Evolutionary conservation across 306 rosid genomes (phyloP).

Genomic region (Quercus agrifolia): DNA sequence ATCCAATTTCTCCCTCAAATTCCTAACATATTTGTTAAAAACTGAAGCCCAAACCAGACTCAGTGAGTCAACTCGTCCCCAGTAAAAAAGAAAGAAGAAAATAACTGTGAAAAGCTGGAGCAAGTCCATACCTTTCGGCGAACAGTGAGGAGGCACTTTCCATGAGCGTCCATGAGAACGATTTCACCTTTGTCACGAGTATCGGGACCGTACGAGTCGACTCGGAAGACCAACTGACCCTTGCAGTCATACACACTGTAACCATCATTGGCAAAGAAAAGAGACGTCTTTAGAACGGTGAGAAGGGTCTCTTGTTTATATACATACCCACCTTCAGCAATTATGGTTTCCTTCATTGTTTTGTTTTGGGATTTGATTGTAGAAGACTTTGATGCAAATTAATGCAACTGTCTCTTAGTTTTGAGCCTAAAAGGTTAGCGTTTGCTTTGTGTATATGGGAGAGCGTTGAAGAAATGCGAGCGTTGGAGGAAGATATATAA

Average conservation of each 20-base stretch:
- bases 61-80: slow-evolving; percentile 17
- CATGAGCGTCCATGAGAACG: slow-evolving; percentile 85
- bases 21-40: too few relatives aligned
- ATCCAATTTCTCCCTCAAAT: not conserved
- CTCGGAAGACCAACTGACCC: slow-evolving; percentile 79
- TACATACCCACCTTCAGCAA: slow-evolving; percentile 48
- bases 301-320: slow-evolving; percentile 53
- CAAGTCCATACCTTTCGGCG: slow-evolving; percentile 56
- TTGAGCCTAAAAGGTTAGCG: too few relatives aligned
- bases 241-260: slow-evolving; percentile 71
- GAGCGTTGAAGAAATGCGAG: not conserved
- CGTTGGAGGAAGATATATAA: not conserved
- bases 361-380: not conserved
- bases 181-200: slow-evolving; percentile 52
- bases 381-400: not conserved
- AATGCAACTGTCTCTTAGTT: not conserved
- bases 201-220: slow-evolving; percentile 75
- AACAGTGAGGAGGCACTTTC: slow-evolving; percentile 89
- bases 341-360: slow-evolving; percentile 40
- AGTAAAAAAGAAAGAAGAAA: not conserved
- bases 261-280: slow-evolving; percentile 81
- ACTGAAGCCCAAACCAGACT: not conserved
- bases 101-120: not conserved
- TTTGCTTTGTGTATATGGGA: not conserved
- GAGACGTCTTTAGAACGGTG: slow-evolving; percentile 82